Percentiles rank a stretch among this genome's conserved stretches.
Conservation (phyloP, 495 filamentous ascomycete species). For the Thozetella sp. region DNA sequence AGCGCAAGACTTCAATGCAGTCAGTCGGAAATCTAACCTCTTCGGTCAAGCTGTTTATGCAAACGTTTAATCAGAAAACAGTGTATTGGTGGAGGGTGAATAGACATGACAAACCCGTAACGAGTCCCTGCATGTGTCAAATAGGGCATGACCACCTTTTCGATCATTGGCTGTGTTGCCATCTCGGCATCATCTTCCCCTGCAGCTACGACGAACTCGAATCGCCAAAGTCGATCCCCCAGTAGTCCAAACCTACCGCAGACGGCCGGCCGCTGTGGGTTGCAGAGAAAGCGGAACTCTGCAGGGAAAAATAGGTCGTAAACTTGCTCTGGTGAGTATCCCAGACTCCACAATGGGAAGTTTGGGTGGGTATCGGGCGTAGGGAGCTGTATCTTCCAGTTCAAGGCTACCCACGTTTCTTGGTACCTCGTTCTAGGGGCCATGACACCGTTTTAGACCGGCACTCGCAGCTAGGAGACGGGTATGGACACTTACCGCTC, state of each 20-base stretch:
- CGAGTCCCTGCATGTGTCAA: not conserved
- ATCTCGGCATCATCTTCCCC: not conserved
- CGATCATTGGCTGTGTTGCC: not conserved
- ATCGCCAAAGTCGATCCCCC: conserved; percentile 43
- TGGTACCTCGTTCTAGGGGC: not conserved
- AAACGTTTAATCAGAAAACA: too few relatives aligned
- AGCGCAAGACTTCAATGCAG: not conserved
- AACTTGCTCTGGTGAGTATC: conserved; percentile 43
- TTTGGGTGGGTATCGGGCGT: conserved; percentile 42
- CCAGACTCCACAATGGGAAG: conserved; percentile 45
- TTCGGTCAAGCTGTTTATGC: too few relatives aligned
- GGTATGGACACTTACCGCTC: conserved; percentile 1
- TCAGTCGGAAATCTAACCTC: not conserved
- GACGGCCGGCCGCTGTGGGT: conserved; percentile 41
- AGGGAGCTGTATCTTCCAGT: conserved; percentile 43
- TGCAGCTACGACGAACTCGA: conserved; percentile 35
- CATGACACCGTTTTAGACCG: not conserved
- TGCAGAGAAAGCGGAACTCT: conserved; percentile 47
- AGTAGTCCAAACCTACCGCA: conserved; percentile 46
- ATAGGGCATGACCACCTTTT: not conserved
- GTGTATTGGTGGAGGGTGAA: too few relatives aligned
- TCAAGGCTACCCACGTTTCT: conserved; percentile 17
- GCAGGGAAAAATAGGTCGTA: conserved; percentile 51
- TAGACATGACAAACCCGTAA: not conserved
- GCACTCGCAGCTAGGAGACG: not conserved